These are phyloP conservation scores for Solanum chmielewskii DNA, from an alignment of 257 asterid genomes.

Conservation along the genomic window DNA sequence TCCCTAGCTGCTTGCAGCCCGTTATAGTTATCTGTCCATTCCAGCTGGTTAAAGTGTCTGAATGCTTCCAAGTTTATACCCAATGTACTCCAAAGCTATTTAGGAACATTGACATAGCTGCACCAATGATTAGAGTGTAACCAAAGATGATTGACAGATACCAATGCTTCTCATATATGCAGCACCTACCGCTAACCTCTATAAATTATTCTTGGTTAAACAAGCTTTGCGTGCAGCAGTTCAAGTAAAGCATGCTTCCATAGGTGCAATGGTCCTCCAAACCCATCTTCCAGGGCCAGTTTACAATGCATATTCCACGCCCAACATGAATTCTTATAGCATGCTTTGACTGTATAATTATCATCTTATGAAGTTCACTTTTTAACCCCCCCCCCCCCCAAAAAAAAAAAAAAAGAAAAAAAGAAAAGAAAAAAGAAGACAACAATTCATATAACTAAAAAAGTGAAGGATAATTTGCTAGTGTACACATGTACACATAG, in stretches of 20 bases:
- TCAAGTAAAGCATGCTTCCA: background rate
- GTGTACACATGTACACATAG: background rate
- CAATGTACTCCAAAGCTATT: background rate
- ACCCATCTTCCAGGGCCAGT: background rate
- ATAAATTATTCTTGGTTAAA: background rate
- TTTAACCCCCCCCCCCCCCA: too few relatives aligned
- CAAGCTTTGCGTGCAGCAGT: background rate
- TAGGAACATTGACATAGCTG: background rate
- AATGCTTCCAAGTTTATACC: background rate
- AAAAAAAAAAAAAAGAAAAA: too few relatives aligned
- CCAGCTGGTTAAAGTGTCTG: background rate
- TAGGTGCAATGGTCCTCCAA: background rate
- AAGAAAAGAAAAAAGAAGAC: too few relatives aligned
- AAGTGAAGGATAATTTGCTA: background rate
- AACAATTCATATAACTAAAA: background rate
- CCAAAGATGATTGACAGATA: background rate
- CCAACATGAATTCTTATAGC: background rate
- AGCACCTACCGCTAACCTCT: background rate
- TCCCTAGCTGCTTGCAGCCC: background rate
- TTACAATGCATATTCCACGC: background rate
- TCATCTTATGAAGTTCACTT: background rate
- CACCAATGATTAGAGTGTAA: background rate
- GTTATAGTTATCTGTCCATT: background rate
- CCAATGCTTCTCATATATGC: background rate
- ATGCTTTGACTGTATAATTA: background rate